Evolutionary conservation across 148 eudicot species (phyloP), one percentile per base, ranked within the genome.

Genomic region (Rhododendron henanense): DNA sequence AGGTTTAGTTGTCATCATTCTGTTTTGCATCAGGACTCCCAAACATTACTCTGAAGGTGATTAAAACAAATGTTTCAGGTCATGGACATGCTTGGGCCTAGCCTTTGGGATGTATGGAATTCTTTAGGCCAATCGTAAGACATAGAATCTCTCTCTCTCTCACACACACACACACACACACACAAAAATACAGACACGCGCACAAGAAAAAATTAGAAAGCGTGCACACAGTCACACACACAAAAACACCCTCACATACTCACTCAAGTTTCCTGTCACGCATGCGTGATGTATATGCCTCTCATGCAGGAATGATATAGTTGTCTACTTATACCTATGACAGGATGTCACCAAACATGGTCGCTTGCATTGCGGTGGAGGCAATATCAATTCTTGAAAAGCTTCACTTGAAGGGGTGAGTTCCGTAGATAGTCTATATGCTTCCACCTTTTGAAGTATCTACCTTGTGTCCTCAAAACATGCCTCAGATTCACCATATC

Each of bases 31-130:
- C 47, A 25, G 15, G 45, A 81, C 74, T 86, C 53, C 67, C 81
- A n/a, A 23, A 63, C n/a, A 63, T 82, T 41, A 63, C 31, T 55
- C 14, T 81, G 44, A 82, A 71, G 31, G 81, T 39, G 53, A 71
- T 48, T 5, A 59, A 45, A 48, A 79, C 5, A 28, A 33, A 55
- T 77, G 14, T 87, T 87, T 86, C 93, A 95, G 98, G 98, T 95
- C 47, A 95, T 95, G 98, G 98, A 94, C 93, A 94, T 95, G 93
- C 94, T 95, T 44, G 98, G 98, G 82, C 98, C 98, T 69, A 95
- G 98, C 88, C 92, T 95, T 83, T 95, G 98, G 98, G 98, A 95
- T 91, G 95, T 95, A 7, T 95, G 98, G 98, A 95, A 95, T 91
- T 84, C 94, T 83, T 95, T 95, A 31, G 98, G 95, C 35, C 98